phyloP scores from a whole-genome alignment of 225 moss, liverwort and hornwort species.

The Physcomitrellopsis africana region DNA sequence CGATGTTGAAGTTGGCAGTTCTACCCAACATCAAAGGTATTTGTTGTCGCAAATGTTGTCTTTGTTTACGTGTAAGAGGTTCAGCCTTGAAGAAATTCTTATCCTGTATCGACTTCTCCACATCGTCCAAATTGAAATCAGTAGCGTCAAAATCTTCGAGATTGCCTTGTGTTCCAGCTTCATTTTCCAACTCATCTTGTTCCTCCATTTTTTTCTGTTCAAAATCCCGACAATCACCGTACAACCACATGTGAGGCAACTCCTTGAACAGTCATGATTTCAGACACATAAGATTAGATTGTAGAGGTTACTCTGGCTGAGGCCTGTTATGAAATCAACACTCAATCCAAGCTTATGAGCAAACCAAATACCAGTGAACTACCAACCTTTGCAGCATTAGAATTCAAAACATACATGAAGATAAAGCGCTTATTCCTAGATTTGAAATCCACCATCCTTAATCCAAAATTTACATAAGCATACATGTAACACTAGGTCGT shows the following conservation, averaged over 20 bases:
- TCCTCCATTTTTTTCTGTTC: conserved; percentile 66
- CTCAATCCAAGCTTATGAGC: conserved; percentile 4
- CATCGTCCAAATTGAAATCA: conserved; percentile 30
- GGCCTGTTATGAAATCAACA: conserved; percentile 14
- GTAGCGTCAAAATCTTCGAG: conserved; percentile 39
- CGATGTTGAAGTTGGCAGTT: conserved; percentile 89
- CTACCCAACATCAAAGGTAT: conserved; percentile 72
- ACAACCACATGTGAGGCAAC: conserved; percentile 12
- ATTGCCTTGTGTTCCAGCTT: conserved; percentile 28
- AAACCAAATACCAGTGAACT: conserved; percentile 6
- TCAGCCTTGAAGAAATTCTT: conserved; percentile 76
- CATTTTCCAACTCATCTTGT: conserved; percentile 41
- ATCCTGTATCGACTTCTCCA: conserved; percentile 38
- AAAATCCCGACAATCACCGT: conserved; percentile 8
- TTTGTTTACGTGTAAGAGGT: conserved; percentile 77
- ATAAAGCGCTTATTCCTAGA: not conserved
- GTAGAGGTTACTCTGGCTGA: too few species aligned
- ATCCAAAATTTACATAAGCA: conserved; percentile 3
- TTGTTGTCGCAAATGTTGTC: conserved; percentile 67
- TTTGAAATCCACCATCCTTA: conserved; percentile 4
- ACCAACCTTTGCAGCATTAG: not conserved
- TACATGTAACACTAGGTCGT: not conserved
- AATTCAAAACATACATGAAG: not conserved
- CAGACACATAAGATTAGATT: not conserved
- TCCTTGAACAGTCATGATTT: not conserved